Percentiles rank a stretch among this genome's conserved stretches.
Evolutionary conservation across 192 early-diverging fungal genomes (phyloP).

Genomic region (Rhizophagus sp.): DNA sequence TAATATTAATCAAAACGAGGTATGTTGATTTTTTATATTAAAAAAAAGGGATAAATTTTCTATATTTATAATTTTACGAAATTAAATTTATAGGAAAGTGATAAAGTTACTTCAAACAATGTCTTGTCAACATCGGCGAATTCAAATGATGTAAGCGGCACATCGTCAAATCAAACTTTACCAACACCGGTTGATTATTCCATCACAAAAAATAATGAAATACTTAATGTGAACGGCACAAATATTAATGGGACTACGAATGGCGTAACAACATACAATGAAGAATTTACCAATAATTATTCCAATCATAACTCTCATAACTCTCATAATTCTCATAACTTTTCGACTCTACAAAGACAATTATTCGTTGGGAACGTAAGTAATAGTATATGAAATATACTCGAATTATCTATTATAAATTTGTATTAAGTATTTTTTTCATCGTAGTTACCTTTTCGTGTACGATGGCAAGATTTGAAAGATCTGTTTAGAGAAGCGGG

Average conservation of each 20-base stretch:
- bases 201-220: not conserved
- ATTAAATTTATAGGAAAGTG: conserved; percentile 7
- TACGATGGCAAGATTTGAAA: conserved; percentile 78
- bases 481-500: conserved; percentile 72
- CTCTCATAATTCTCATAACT: not conserved
- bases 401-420: too few species aligned
- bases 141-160: conserved; percentile 10
- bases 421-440: not conserved
- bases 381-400: not conserved
- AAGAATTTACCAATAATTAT: conserved; percentile 4
- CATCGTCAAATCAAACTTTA: conserved; percentile 4
- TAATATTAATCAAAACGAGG: not conserved
- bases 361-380: conserved; percentile 74
- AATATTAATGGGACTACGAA: conserved; percentile 17
- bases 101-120: conserved; percentile 11
- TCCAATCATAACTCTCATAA: not conserved
- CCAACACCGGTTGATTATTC: conserved; percentile 25
- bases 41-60: not conserved
- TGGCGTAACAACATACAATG: not conserved
- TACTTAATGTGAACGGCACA: not conserved
- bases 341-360: conserved; percentile 40
- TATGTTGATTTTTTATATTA: not conserved
- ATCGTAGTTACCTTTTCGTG: conserved; percentile 64
- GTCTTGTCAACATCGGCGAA: not conserved
- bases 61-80: not conserved